phyloP scores from a whole-genome alignment of 768 basidiomycete species.

The Tylopilus balloui region DNA sequence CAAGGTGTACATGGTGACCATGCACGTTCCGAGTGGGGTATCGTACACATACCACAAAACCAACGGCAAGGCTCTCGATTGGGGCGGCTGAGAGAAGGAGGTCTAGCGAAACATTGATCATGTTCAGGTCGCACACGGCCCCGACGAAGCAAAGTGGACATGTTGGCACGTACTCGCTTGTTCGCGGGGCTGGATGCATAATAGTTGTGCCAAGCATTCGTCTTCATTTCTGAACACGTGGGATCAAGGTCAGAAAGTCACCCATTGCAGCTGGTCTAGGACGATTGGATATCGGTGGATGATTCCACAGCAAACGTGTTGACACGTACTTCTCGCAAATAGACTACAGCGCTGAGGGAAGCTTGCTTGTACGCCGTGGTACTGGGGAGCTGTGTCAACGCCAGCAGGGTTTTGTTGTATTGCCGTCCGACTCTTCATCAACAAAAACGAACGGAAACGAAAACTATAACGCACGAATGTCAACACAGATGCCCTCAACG shows the following conservation, averaged over 20 bases:
- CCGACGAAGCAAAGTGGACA: background rate
- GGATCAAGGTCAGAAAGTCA: conserved; percentile 4
- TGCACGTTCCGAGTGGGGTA: background rate
- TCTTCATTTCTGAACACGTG: background rate
- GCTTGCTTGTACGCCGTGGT: conserved; percentile 80
- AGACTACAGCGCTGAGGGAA: conserved; percentile 69
- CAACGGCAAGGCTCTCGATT: conserved; percentile 65
- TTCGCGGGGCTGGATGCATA: conserved; percentile 54
- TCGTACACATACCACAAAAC: conserved; percentile 50
- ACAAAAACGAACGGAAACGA: background rate
- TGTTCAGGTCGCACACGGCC: no score
- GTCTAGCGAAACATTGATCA: conserved; percentile 34
- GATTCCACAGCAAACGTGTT: background rate
- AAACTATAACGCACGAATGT: conserved; percentile 45
- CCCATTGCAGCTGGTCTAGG: conserved; percentile 70
- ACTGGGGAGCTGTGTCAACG: conserved; percentile 29
- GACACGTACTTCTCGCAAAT: conserved; percentile 55
- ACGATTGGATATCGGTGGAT: background rate
- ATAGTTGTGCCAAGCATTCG: background rate
- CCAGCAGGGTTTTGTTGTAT: conserved; percentile 42
- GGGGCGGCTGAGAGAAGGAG: conserved; percentile 67
- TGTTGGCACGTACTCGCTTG: conserved; percentile 53
- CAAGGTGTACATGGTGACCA: background rate
- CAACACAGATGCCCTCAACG: conserved; percentile 73
- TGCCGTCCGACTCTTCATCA: conserved; percentile 51